Conservation (phyloP, 1,284 basidiomycete genomes). For the Phlebopus sp. region DNA sequence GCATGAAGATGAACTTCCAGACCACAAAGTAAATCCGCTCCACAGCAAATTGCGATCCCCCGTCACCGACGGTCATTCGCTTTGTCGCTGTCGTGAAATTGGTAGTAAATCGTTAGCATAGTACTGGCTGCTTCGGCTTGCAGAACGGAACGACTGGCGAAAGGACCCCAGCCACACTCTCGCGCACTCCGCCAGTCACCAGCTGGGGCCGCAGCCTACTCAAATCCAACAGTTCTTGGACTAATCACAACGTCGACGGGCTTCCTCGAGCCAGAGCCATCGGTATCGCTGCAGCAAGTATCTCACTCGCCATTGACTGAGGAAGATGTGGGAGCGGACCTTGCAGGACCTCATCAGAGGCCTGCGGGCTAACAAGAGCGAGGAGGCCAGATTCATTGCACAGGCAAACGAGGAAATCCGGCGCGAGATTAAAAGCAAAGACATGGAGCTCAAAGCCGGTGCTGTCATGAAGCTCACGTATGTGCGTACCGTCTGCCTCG, state of each 20-base stretch:
- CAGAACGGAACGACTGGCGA: too few relatives aligned
- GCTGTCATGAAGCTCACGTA: constrained; percentile 97
- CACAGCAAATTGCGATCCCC: neutral
- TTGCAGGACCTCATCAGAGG: constrained; percentile 91
- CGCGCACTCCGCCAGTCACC: neutral
- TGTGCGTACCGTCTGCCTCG: constrained; percentile 50
- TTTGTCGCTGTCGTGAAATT: too few relatives aligned
- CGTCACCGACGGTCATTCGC: neutral
- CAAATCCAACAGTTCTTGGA: neutral
- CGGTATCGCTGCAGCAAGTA: neutral
- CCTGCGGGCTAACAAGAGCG: constrained; percentile 81
- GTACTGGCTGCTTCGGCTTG: too few relatives aligned
- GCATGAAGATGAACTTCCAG: too few relatives aligned
- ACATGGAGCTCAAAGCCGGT: constrained; percentile 95
- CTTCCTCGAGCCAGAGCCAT: neutral
- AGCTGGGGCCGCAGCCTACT: neutral
- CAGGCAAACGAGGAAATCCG: constrained; percentile 87
- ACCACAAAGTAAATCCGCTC: too few relatives aligned
- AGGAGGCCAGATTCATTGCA: constrained; percentile 79
- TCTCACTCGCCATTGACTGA: neutral
- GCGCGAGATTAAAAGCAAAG: constrained; percentile 87
- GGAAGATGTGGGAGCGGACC: constrained; percentile 88
- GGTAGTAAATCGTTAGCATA: too few relatives aligned
- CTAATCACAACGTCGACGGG: neutral
- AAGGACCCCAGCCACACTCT: neutral